Conservation (phyloP, 2,329 filamentous ascomycete species). For the Teratosphaeria pseudoeucalypti region DNA sequence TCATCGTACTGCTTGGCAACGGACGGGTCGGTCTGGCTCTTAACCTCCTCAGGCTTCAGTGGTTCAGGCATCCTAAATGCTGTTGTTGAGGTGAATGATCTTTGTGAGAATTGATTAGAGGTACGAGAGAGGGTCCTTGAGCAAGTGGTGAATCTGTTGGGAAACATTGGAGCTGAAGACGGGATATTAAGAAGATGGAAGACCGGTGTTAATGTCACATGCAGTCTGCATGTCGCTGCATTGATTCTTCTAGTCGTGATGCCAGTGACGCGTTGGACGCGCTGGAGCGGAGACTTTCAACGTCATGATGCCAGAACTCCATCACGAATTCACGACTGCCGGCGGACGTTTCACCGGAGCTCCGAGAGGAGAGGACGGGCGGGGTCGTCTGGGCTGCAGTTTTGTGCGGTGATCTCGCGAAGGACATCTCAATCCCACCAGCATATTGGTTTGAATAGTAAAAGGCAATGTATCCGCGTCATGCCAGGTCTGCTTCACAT, state of each 20-base stretch:
- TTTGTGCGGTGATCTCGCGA: background rate
- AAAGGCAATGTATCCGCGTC: too few species aligned
- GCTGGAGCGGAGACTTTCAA: background rate
- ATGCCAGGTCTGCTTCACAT: too few species aligned
- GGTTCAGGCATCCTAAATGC: conserved; percentile 35
- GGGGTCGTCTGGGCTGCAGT: too few species aligned
- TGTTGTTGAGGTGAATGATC: conserved; percentile 8
- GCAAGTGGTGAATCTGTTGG: background rate
- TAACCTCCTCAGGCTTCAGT: conserved; percentile 31
- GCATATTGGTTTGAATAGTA: too few species aligned
- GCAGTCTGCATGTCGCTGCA: background rate
- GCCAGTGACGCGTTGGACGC: background rate
- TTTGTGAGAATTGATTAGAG: background rate
- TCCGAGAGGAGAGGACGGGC: background rate
- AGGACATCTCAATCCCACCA: background rate
- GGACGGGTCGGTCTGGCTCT: conserved; percentile 35
- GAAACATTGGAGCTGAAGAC: background rate
- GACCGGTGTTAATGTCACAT: background rate
- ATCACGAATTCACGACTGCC: background rate
- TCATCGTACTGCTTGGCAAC: conserved; percentile 41
- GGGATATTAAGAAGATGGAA: background rate
- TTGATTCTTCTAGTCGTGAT: background rate
- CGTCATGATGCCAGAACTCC: background rate
- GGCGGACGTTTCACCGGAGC: background rate
- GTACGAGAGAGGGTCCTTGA: background rate